phyloP scores from a whole-genome alignment of 2,329 filamentous ascomycete genomes.

The Ramularia collo-cygni region DNA sequence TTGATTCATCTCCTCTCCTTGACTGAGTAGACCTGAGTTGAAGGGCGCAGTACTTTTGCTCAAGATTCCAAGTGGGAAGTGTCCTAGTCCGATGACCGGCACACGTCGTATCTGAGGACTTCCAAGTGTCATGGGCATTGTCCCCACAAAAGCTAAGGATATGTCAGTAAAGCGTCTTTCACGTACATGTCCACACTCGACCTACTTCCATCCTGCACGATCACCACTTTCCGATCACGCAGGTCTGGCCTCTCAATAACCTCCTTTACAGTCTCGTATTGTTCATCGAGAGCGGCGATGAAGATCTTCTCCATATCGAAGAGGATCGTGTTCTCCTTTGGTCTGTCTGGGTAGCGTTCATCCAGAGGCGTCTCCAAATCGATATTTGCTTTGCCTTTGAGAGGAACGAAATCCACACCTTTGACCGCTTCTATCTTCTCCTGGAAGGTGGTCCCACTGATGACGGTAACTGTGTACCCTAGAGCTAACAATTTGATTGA shows the following conservation, averaged over 20 bases:
- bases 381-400: slow-evolving; percentile 16
- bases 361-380: slow-evolving; percentile 24
- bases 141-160: slow-evolving; percentile 25
- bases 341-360: slow-evolving; percentile 22
- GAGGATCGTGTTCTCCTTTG: slow-evolving; percentile 10
- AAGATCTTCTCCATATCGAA: slow-evolving; percentile 9
- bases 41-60: slow-evolving; percentile 38
- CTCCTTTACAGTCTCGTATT: slow-evolving; percentile 5
- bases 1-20: slow-evolving; percentile 33
- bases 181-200: background rate
- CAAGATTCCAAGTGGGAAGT: slow-evolving; percentile 30
- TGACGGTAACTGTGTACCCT: slow-evolving; percentile 40
- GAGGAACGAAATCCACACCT: slow-evolving; percentile 35
- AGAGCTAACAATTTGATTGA: slow-evolving; percentile 32
- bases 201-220: slow-evolving; percentile 3
- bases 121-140: slow-evolving; percentile 14
- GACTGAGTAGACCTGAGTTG: slow-evolving; percentile 35
- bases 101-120: slow-evolving; percentile 6
- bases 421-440: slow-evolving; percentile 28
- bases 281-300: slow-evolving; percentile 1
- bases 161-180: background rate
- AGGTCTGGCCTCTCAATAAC: slow-evolving; percentile 3
- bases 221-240: slow-evolving; percentile 1
- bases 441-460: slow-evolving; percentile 35
- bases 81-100: slow-evolving; percentile 9